These are phyloP conservation scores for Elaeagnus macrophylla DNA, from an alignment of 306 rosid species.

Conservation along the genomic window DNA sequence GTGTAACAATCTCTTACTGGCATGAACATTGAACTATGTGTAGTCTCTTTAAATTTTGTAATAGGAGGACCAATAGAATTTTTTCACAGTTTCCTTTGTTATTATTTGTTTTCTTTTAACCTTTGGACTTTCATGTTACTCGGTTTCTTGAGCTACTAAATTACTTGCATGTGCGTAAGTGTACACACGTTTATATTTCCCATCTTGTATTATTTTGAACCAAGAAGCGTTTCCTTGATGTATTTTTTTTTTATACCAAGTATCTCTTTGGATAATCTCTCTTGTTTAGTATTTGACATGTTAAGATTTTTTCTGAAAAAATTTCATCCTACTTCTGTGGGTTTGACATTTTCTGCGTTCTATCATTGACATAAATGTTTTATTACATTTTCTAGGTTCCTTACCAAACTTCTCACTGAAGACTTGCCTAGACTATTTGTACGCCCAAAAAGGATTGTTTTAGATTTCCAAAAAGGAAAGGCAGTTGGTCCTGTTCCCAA, in stretches of 20 bases:
- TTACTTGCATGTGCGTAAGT: no score
- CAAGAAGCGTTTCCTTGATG: no score
- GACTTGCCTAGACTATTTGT: constrained; percentile 91
- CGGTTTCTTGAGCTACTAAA: no score
- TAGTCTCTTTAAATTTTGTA: no score
- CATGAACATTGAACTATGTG: no score
- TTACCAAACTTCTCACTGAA: constrained; percentile 88
- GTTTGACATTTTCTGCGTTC: neutral
- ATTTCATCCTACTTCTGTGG: neutral
- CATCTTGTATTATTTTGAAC: no score
- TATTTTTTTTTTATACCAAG: neutral
- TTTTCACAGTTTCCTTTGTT: no score
- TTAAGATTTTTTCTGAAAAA: neutral
- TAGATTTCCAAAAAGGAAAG: constrained; percentile 86
- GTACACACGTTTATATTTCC: no score
- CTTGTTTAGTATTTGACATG: neutral
- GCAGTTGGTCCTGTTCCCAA: constrained; percentile 76
- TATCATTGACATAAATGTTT: constrained; percentile 15
- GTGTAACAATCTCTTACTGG: no score
- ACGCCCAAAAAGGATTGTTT: constrained; percentile 95
- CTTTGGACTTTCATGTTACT: no score
- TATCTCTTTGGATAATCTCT: neutral
- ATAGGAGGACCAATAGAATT: no score
- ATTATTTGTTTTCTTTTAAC: no score
- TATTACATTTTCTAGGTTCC: constrained; percentile 51